phyloP scores from a whole-genome alignment of 306 rosid genomes.

The Mimosa pudica region DNA sequence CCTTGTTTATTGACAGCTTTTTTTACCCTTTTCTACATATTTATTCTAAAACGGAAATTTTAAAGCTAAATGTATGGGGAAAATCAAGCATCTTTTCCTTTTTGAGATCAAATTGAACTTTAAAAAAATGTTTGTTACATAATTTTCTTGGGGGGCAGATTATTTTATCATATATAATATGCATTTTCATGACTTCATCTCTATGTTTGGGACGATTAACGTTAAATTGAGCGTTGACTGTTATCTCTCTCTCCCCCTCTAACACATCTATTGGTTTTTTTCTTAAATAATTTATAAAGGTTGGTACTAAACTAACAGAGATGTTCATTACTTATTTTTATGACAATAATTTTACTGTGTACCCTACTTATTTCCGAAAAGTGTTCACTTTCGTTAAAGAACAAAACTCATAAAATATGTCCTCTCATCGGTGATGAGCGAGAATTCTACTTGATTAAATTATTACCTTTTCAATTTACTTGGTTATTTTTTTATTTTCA shows the following conservation, averaged over 20 bases:
- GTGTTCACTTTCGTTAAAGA: not conserved
- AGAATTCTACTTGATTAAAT: not conserved
- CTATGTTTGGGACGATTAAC: no score
- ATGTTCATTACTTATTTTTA: not conserved
- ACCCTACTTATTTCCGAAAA: not conserved
- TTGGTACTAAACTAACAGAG: not conserved
- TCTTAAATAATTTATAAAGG: not conserved
- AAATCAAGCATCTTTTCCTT: no score
- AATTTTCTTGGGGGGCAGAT: not conserved
- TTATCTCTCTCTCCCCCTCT: no score
- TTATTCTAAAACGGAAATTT: no score
- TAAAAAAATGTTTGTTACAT: not conserved
- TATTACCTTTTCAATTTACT: not conserved
- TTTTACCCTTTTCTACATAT: no score
- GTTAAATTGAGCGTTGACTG: not conserved
- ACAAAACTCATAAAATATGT: no score
- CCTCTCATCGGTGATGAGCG: not conserved
- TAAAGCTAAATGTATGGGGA: no score
- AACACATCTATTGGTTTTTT: not conserved
- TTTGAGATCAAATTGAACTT: no score
- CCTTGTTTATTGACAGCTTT: not conserved
- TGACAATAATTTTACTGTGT: not conserved
- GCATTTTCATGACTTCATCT: not conserved
- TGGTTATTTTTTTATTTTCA: not conserved
- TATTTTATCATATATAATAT: not conserved